Conservation (phyloP, 176 grass and related monocot species). For the Eragrostis nindensis region DNA sequence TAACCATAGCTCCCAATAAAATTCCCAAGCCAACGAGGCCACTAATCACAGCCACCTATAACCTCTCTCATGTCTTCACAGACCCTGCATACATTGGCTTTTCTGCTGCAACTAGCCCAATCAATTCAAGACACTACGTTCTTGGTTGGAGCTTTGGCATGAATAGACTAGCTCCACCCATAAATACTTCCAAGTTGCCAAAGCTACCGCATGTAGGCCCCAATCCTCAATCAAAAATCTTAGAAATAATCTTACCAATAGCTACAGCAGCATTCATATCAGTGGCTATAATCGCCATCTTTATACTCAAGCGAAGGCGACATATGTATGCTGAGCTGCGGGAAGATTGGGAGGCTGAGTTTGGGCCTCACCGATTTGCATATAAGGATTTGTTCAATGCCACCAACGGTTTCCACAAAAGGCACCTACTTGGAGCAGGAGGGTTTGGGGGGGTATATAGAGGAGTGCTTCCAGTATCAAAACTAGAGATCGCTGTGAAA, state of each 20-base stretch:
- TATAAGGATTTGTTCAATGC: slow-evolving; percentile 45
- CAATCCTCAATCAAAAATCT: not conserved
- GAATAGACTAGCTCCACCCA: slow-evolving; percentile 22
- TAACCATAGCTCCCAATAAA: not conserved
- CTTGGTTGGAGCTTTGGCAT: slow-evolving; percentile 35
- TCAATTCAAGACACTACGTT: slow-evolving; percentile 26
- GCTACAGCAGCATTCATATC: not conserved
- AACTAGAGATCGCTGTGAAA: slow-evolving; percentile 35
- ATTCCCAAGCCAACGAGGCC: slow-evolving; percentile 17
- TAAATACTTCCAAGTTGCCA: slow-evolving; percentile 42
- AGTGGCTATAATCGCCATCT: not conserved
- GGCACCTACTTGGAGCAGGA: not conserved
- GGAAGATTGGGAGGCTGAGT: slow-evolving; percentile 49
- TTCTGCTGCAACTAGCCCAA: not conserved
- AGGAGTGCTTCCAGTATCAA: slow-evolving; percentile 5
- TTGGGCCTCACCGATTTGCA: slow-evolving; percentile 25
- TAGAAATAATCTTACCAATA: slow-evolving; percentile 9
- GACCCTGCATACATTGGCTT: slow-evolving; percentile 2
- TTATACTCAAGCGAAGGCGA: not conserved
- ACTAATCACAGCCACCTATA: not conserved
- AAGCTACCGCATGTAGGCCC: not conserved
- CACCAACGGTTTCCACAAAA: slow-evolving; percentile 32
- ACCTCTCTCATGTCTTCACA: slow-evolving; percentile 10
- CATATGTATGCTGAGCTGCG: not conserved
- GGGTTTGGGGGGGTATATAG: slow-evolving; percentile 24